Percentiles rank a stretch among this genome's conserved stretches.
Evolutionary conservation across 441 rosid genomes (phyloP).

Genomic region (Hura crepitans): DNA sequence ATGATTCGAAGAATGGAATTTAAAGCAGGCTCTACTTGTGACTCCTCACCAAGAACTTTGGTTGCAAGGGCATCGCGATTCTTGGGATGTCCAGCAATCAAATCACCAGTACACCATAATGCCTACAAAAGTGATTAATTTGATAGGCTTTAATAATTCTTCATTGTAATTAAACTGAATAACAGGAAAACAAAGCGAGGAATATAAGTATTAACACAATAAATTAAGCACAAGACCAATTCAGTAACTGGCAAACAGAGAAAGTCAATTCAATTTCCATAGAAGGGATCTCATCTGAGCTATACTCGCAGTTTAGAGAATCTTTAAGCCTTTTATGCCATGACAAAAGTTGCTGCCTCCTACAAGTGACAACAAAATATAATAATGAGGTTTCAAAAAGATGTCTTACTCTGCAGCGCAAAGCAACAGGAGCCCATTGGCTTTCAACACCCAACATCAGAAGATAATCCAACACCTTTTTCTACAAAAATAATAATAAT

Average conservation of each 20-base stretch:
- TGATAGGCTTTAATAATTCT: constrained; percentile 8
- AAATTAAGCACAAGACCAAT: constrained; percentile 3
- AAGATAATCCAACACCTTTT: constrained; percentile 69
- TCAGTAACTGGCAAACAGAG: background rate
- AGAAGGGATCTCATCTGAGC: constrained; percentile 4
- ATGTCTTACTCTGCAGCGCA: constrained; percentile 73
- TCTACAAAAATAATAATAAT: constrained; percentile 51
- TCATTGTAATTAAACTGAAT: background rate
- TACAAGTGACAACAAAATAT: background rate
- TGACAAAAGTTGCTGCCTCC: background rate
- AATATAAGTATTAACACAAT: background rate
- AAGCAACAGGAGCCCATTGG: constrained; percentile 91
- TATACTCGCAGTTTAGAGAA: background rate
- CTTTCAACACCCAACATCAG: constrained; percentile 90
- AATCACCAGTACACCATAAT: constrained; percentile 75
- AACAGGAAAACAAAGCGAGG: constrained; percentile 3
- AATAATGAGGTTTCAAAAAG: constrained; percentile 14
- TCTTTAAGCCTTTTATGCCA: background rate
- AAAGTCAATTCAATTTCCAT: background rate
- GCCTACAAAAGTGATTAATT: constrained; percentile 48
- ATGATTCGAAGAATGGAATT: constrained; percentile 89
- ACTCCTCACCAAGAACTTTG: constrained; percentile 90
- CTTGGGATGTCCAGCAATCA: constrained; percentile 70
- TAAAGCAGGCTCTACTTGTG: constrained; percentile 86
- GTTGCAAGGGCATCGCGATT: constrained; percentile 76